Base-by-base conservation (phyloP, 176 grass and related monocot genomes). In the Zoysia pacifica region DNA sequence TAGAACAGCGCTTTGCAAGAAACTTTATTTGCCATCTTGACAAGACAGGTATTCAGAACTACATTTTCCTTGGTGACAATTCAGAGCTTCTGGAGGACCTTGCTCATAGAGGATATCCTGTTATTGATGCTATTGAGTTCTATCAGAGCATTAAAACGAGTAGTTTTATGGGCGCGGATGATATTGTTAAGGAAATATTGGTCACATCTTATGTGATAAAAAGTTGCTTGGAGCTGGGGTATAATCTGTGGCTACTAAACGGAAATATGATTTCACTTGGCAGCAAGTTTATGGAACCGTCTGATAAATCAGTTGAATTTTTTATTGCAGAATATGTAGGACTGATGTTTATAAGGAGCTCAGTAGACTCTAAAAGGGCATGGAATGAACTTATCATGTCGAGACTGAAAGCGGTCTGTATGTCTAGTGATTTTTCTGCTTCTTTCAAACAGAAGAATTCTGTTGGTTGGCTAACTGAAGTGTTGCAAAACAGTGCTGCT, bases 11-110 rank as follows among this genome's bases (percentile, higher is more conserved):
- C 52, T 48, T 86, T 65, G 75, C 75, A 79, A 90, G 96, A 86
- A 98, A 98, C 71, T 81, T 98, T 53, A 88, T 98, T 78, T 98
- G 96, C 76, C 86, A 95, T 89, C 87, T 98, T 14, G 88, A 87
- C 69, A 98, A 91, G 79, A 69, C 66, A 49, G 88, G 90, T 73
- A 70, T 89, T 64, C 56, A 72, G 67, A 98, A 98, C 76, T 89
- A 83, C 67, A 75, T 94, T 81, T 83, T 94, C 66, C 54, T 94
- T 63, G 71, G 81, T 83, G 90, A 85, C 54, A 75, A 86, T 84
- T 69, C 90, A 58, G 86, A 94, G 74, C 74, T 94, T 85, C 38
- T 93, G 46, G 81, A 48, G 83, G 95, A 98, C 80, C 84, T 98
- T 80, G 90, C 90, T 65, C 84, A 71, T 79, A 94, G 90, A 94